phyloP scores from a whole-genome alignment of 2,329 filamentous ascomycete species.

The Colletotrichum melonis region DNA sequence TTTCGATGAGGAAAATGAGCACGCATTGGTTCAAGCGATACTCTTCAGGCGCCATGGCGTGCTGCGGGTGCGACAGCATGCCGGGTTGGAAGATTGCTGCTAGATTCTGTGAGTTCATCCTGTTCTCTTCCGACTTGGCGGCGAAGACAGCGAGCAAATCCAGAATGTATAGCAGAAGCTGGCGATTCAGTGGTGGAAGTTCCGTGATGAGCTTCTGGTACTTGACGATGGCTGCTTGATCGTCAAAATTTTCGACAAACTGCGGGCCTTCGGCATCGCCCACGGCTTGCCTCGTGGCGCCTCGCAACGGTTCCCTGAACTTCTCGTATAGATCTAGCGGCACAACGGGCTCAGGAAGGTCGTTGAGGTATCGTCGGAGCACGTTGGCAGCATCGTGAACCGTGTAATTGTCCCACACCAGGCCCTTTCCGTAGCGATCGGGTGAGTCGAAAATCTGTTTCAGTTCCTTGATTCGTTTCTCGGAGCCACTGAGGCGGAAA shows the following conservation, averaged over 20 bases:
- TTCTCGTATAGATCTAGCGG: conserved; percentile 92
- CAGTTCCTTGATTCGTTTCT: conserved; percentile 98
- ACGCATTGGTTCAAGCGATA: conserved; percentile 97
- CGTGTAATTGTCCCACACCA: conserved; percentile 97
- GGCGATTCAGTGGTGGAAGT: conserved; percentile 90
- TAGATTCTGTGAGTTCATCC: conserved; percentile 95
- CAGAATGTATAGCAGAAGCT: conserved; percentile 93
- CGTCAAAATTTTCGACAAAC: conserved; percentile 71
- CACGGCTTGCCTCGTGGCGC: conserved; percentile 77
- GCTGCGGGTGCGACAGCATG: conserved; percentile 90
- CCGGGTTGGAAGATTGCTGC: conserved; percentile 98
- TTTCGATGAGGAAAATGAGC: conserved; percentile 96
- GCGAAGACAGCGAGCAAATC: conserved; percentile 97
- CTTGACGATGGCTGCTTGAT: conserved; percentile 78
- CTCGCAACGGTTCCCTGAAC: conserved; percentile 85
- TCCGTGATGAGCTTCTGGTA: conserved; percentile 95
- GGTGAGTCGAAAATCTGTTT: conserved; percentile 93
- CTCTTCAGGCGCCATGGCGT: conserved; percentile 95
- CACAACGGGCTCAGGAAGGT: conserved; percentile 95
- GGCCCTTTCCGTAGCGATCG: conserved; percentile 93
- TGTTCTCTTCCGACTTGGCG: conserved; percentile 94
- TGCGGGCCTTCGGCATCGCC: conserved; percentile 77
- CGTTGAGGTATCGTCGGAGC: conserved; percentile 92
- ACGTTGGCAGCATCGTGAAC: conserved; percentile 99
- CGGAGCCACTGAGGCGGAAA: conserved; percentile 93